Base-by-base conservation (phyloP, 2,329 filamentous ascomycete genomes). In the Colletotrichum costaricense region DNA sequence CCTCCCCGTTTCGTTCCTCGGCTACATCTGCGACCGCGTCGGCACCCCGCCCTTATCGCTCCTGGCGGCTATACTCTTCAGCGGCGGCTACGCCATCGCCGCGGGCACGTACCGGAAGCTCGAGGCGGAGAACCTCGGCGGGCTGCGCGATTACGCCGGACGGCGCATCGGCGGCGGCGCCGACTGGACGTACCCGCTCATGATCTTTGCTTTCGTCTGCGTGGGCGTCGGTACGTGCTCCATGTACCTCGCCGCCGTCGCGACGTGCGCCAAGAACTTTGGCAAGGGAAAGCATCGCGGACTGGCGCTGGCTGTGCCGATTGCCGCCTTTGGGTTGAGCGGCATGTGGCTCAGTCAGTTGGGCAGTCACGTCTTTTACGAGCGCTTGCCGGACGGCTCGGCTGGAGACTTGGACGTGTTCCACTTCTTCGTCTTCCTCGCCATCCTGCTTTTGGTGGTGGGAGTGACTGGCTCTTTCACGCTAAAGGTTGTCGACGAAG, bases 201-300 rank as follows among this genome's bases (percentile, higher is more conserved):
- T 99, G 96, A 86, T 98, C 6, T 80, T 94, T 67, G 93, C 95
- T 1, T 99, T 98, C 81, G 88, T 95, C 59, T 89, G 90, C 64
- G 91, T 99, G 71, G 97, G 97, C 2, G 89, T 93, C 75, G 96
- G 91, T 5, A 98, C 96, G 0, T 94, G 93, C 76, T 91, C 91
- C 81, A 95, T 98, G 91, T 99, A 98, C 82, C 88, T 98, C 69
- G 90, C 92, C 63, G 93, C 95, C 2, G 93, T 99, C n/a, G 96
- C 96, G 7, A 97, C 96, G 0, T 98, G 95, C 80, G 97, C 97
- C 46, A 99, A 99, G 90, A 99, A 98, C 84, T 99, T 98, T 84
- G 95, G 95, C 62, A 92, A 93, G 74, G 95, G 95, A 4, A 94
- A 93, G 79, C 93, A 97, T 79, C 93, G 96, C 78, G 97, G 97